These are phyloP conservation scores for Cajanus cajan DNA, from an alignment of 306 rosid species.

Conservation along the genomic window DNA sequence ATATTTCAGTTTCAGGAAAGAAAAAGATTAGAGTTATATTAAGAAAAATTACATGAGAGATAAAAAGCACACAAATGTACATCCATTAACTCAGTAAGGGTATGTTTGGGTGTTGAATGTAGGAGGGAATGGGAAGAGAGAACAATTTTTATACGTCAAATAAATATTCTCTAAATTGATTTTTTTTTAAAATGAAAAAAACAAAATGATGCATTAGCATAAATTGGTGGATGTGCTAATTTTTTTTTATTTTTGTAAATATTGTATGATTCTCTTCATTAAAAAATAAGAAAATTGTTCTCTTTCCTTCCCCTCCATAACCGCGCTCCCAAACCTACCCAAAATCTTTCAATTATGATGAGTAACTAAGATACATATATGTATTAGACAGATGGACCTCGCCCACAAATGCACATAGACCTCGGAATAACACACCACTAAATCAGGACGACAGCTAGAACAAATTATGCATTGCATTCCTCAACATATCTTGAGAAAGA, in stretches of 20 bases:
- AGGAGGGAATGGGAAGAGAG: not conserved
- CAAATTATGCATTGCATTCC: not conserved
- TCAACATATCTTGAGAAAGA: not conserved
- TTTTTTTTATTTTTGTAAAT: not conserved
- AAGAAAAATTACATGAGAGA: not conserved
- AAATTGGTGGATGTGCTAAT: not conserved
- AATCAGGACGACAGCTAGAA: not conserved
- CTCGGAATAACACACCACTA: not conserved
- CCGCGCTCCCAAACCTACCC: not conserved
- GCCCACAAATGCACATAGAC: not conserved
- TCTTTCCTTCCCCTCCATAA: not conserved
- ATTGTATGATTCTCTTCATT: not conserved
- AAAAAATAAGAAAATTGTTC: not conserved
- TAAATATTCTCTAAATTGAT: not conserved
- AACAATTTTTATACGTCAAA: not conserved
- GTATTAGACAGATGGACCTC: not conserved
- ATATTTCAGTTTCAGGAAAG: constrained; percentile 16
- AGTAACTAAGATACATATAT: not conserved
- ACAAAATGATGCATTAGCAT: not conserved
- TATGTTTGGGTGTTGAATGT: not conserved
- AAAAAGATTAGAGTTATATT: constrained; percentile 2
- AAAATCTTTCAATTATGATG: constrained; percentile 2
- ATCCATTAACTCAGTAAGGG: constrained; percentile 1
- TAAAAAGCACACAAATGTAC: not conserved
- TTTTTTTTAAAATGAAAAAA: not conserved